These are phyloP conservation scores for Penicillium macrosclerotiorum DNA, from an alignment of 495 filamentous ascomycete genomes.

Conservation along the genomic window DNA sequence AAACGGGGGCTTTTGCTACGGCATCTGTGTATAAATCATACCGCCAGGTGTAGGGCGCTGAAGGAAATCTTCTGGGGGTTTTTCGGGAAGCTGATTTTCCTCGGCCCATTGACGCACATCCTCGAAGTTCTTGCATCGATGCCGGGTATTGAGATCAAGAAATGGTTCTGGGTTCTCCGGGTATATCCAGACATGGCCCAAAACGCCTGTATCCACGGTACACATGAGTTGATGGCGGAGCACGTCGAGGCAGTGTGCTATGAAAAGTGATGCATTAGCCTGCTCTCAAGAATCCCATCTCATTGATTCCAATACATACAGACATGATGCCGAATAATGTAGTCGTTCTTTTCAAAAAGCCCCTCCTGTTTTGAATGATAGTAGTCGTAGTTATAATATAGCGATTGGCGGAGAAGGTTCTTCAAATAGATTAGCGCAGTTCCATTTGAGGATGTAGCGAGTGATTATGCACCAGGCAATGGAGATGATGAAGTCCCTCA, in stretches of 20 bases:
- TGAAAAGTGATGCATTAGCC: not conserved
- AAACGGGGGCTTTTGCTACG: conserved; percentile 12
- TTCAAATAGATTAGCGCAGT: too few relatives aligned
- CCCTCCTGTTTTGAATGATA: conserved; percentile 47
- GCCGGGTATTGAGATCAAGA: conserved; percentile 55
- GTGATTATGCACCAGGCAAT: conserved; percentile 45
- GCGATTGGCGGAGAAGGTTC: conserved; percentile 54
- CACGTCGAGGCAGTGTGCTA: conserved; percentile 56
- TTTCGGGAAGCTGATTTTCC: conserved; percentile 42
- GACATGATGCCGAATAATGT: conserved; percentile 48
- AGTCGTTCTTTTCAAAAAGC: conserved; percentile 49
- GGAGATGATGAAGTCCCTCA: conserved; percentile 57
- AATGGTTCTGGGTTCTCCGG: conserved; percentile 41
- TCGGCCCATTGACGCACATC: conserved; percentile 50
- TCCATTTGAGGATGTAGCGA: not conserved
- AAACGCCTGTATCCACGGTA: conserved; percentile 47
- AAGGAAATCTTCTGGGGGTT: conserved; percentile 40
- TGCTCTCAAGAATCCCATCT: not conserved
- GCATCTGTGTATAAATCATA: conserved; percentile 36
- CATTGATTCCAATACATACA: conserved; percentile 25
- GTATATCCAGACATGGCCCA: conserved; percentile 55
- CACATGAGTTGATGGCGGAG: conserved; percentile 58
- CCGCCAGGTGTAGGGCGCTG: conserved; percentile 36
- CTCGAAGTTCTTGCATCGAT: conserved; percentile 56
- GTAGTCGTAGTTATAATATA: conserved; percentile 57